Base-by-base conservation (phyloP, 2,329 filamentous ascomycete species). In the Fusarium hostae region DNA sequence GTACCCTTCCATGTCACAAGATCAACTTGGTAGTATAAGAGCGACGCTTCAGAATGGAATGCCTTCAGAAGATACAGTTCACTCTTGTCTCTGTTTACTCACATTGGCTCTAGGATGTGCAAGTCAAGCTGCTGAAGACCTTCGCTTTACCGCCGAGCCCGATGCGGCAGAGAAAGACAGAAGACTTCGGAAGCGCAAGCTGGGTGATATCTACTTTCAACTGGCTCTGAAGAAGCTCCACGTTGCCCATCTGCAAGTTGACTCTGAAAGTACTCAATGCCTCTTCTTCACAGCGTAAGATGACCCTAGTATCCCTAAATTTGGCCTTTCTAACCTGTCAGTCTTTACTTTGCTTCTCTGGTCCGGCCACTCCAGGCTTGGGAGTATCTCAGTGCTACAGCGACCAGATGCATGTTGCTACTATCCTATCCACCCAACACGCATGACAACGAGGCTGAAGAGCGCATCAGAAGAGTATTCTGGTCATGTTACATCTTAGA, bases 401-500 rank as follows among this genome's bases (percentile, higher is more conserved):
- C 86, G 0, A 81, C 84, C 2, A 86, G 86, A 68, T 87, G 86
- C 59, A 82, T 86, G 3, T 75, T 87, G 2, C 79, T 87, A 1
- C 72, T 87, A 4, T 84, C 85, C 0, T 86, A 86, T 50, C 79
- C 80, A 4, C 76, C 78, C 0, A 75, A 70, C 6, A 78, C 77
- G 12, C 79, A 80, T 34, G 77, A 77, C 0, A 68, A 74, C 0
- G 82, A 86, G 65, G 83, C 85, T 6, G 78, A 82, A 40, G 85
- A 87, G 70, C 83, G 85, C 5, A 82, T 86, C 1, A 78, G 83
- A 18, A 79, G 86, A 2, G 86, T 87, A 57, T 88, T 87, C 66
- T 88, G 86, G 86, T 84, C 86, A 0, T 87, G 86, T 62, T 87
- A 87, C 59, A 85, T 88, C 15, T 79, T 88, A 1, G 86, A 88